phyloP scores from a whole-genome alignment of 2,329 filamentous ascomycete species.

The Cladophialophora exuberans region DNA sequence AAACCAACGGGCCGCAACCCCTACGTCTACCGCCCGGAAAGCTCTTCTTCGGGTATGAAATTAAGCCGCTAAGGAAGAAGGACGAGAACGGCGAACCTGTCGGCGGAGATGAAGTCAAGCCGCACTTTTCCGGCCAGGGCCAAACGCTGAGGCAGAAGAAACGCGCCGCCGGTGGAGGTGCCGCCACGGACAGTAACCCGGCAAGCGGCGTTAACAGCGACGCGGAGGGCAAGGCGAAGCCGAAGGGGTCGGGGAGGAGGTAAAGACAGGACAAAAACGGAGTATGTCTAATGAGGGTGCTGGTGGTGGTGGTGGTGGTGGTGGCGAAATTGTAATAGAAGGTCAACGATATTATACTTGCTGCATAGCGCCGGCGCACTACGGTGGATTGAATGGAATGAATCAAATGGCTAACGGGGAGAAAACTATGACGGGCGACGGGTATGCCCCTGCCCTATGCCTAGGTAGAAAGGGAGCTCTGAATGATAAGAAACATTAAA shows the following conservation, averaged over 20 bases:
- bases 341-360: too few relatives aligned
- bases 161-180: slow-evolving; percentile 53
- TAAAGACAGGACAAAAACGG: too few relatives aligned
- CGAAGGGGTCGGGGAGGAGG: slow-evolving; percentile 11
- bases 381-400: too few relatives aligned
- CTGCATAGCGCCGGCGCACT: too few relatives aligned
- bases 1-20: slow-evolving; percentile 80
- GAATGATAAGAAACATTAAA: too few relatives aligned
- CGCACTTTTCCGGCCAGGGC: slow-evolving; percentile 82
- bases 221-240: slow-evolving; percentile 29
- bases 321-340: too few relatives aligned
- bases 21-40: slow-evolving; percentile 84
- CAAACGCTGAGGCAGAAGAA: slow-evolving; percentile 79
- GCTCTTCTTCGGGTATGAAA: slow-evolving; percentile 93
- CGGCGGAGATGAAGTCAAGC: slow-evolving; percentile 63
- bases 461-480: too few relatives aligned
- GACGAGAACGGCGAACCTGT: slow-evolving; percentile 70
- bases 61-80: slow-evolving; percentile 83
- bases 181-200: slow-evolving; percentile 34
- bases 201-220: slow-evolving; percentile 44
- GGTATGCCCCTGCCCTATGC: too few relatives aligned
- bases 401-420: too few relatives aligned
- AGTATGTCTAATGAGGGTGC: too few relatives aligned
- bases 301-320: too few relatives aligned
- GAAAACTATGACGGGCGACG: too few relatives aligned